Base-by-base conservation (phyloP, 345 rosid genomes). In the Corchorus capsularis region DNA sequence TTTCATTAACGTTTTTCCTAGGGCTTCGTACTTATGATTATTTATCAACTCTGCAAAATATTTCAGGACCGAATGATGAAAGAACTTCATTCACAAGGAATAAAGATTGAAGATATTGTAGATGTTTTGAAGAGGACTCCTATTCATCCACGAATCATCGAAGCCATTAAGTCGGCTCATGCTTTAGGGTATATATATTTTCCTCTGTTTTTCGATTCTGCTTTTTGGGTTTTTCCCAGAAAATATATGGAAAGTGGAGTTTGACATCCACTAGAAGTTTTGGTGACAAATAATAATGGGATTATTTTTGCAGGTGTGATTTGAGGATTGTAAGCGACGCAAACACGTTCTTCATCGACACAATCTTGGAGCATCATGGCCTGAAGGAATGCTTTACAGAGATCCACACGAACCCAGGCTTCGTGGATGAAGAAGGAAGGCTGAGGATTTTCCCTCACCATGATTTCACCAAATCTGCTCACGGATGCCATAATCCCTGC, bases 321-420 rank as follows among this genome's bases (percentile, higher is more conserved):
- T 79, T 94, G 82, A 90, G 90, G 86, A 93, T 94, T 39, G 86
- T 94, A 8, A 92, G 97, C 27, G 97, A 94, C 63, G 96, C 98
- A 0, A 94, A 94, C 72, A 19, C 75, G 87, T 91, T 94, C 79
- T 92, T 86, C 85, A 90, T 92, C 22, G 93, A 92, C 67, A 91
- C 93, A 55, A 79, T 91, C 10, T 72, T 94, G 86, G 79, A 89
- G 17, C 92, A 94, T 80, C 94, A 84, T 5, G 94, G 92, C 20
- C 39, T 93, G 0, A 83, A 78, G 50, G 86, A 88, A 15, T 88
- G 14, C 32, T 94, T 94, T 84, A 88, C 91, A 16, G 97, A 93
- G 72, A 94, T 91, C 64, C 89, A 90, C 84, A 87, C 96, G 0
- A 53, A 22, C 34, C 97, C 1, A 83, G 91, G 41, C 86, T 76